phyloP scores from a whole-genome alignment of 805 yeast genomes.

The Cyberlindnera veronae region DNA sequence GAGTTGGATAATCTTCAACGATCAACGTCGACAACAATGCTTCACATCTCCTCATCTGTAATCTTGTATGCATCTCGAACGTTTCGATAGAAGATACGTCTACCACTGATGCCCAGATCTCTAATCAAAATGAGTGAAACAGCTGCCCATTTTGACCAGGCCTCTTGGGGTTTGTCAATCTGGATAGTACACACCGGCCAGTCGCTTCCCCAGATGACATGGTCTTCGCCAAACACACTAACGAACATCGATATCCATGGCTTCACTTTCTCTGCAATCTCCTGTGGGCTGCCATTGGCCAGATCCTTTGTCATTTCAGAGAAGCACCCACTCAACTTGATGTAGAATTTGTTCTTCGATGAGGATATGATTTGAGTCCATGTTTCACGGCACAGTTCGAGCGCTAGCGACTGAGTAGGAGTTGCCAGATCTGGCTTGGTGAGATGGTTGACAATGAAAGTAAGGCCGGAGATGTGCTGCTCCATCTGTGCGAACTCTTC shows the following conservation, averaged over 20 bases:
- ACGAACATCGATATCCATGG: slow-evolving; percentile 35
- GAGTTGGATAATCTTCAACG: no score
- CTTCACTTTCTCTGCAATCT: slow-evolving; percentile 19
- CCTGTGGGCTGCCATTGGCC: slow-evolving; percentile 10
- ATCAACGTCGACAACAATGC: no score
- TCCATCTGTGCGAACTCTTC: slow-evolving; percentile 34
- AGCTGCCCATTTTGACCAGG: slow-evolving; percentile 27
- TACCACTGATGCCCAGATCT: no score
- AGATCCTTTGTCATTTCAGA: slow-evolving; percentile 33
- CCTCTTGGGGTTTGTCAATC: slow-evolving; percentile 13
- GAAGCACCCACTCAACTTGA: slow-evolving; percentile 42
- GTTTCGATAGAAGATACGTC: no score
- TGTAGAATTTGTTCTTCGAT: slow-evolving; percentile 24
- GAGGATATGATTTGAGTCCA: slow-evolving; percentile 21
- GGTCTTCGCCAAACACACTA: slow-evolving; percentile 31
- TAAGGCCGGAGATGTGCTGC: slow-evolving; percentile 27
- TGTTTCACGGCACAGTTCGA: slow-evolving; percentile 23
- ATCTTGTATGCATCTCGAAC: no score
- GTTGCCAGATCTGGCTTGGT: slow-evolving; percentile 38
- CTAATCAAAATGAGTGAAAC: slow-evolving; percentile 23
- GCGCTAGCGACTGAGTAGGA: no score
- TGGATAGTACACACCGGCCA: slow-evolving; percentile 40
- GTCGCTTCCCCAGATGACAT: slow-evolving; percentile 41
- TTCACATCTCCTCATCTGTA: no score
- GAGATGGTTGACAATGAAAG: slow-evolving; percentile 39